A percentile compares a stretch with the other conserved stretches of the same genome.
Evolutionary conservation across 768 basidiomycete genomes (phyloP).

Genomic region (Tulasnella sp.): DNA sequence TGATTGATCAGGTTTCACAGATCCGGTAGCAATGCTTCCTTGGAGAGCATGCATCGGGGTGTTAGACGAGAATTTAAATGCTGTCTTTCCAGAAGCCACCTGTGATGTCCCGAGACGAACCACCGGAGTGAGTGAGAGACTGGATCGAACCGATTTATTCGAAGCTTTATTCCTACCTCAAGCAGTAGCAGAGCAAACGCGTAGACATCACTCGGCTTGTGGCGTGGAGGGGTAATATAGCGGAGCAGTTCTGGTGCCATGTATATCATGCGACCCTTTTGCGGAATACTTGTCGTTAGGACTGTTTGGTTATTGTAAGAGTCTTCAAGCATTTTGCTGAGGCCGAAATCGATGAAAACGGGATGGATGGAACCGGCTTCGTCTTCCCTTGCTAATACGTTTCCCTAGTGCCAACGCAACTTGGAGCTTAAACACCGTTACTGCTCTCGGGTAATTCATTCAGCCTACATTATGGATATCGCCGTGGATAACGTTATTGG

Average conservation of each 20-base stretch:
- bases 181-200: neutral
- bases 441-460: no score
- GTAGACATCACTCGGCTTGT: neutral
- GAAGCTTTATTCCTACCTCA: neutral
- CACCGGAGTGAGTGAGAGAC: neutral
- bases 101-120: neutral
- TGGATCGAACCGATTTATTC: neutral
- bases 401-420: neutral
- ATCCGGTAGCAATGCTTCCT: neutral
- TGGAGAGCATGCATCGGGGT: no score
- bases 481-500: neutral
- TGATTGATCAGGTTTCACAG: neutral
- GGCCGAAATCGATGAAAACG: neutral
- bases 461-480: neutral
- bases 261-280: neutral
- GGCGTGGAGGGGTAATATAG: neutral
- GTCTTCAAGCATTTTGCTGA: neutral
- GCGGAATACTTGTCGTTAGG: neutral
- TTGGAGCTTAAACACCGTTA: neutral
- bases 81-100: neutral
- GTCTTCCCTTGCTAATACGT: neutral
- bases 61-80: no score
- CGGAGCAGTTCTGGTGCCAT: neutral
- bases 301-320: neutral
- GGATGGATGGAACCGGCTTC: neutral